phyloP scores from a whole-genome alignment of 2,329 filamentous ascomycete species.

The Lasiodiplodia sp. region DNA sequence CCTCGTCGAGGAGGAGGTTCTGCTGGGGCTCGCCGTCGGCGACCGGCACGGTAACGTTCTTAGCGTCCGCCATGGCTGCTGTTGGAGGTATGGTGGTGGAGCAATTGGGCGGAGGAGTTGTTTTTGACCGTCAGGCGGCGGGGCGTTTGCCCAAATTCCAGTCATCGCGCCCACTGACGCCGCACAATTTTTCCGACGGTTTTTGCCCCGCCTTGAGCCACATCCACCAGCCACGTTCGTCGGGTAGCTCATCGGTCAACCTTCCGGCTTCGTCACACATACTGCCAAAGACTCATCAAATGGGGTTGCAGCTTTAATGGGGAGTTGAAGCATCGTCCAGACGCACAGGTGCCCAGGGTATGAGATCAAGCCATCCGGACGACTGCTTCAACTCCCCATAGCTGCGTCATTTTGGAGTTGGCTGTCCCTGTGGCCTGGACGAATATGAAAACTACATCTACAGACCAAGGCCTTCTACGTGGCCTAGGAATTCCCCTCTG shows the following conservation, averaged over 20 bases:
- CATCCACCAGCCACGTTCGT: background rate
- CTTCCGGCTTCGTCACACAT: no score
- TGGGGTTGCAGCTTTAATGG: background rate
- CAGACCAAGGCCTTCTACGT: constrained; percentile 56
- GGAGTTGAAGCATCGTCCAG: background rate
- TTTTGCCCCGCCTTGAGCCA: constrained; percentile 29
- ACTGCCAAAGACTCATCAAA: no score
- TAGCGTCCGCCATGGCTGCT: constrained; percentile 40
- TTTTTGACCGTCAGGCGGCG: constrained; percentile 24
- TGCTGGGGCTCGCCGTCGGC: constrained; percentile 45
- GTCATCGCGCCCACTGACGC: constrained; percentile 18
- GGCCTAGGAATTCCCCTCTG: constrained; percentile 67
- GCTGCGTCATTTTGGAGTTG: background rate
- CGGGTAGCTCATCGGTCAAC: background rate
- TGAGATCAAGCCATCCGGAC: background rate
- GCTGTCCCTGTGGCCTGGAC: background rate
- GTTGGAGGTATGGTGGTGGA: constrained; percentile 11
- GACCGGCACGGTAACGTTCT: constrained; percentile 75
- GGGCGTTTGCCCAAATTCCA: constrained; percentile 26
- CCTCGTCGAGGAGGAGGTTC: constrained; percentile 87
- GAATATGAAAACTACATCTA: constrained; percentile 30
- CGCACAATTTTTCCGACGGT: constrained; percentile 30
- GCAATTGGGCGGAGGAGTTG: constrained; percentile 22
- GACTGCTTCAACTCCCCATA: background rate
- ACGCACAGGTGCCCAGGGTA: background rate